Evolutionary conservation across 495 filamentous ascomycete species (phyloP).

Genomic region (Lineolata rhizophorae): DNA sequence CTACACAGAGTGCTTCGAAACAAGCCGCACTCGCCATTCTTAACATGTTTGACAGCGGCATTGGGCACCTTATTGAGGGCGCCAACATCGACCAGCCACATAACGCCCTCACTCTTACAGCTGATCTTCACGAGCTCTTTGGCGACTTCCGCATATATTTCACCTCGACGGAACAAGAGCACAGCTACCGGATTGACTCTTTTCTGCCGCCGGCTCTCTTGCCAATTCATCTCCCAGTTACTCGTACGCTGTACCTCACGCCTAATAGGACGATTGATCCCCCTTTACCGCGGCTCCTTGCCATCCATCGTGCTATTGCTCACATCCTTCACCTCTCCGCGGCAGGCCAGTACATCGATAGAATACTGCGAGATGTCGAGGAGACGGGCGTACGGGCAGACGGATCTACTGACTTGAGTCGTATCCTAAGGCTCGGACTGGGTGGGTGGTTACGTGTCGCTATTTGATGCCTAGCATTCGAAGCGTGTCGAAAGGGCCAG

Average conservation of each 20-base stretch:
- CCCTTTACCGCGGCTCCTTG: constrained; percentile 15
- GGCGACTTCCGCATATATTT: neutral
- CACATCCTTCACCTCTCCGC: constrained; percentile 18
- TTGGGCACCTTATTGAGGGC: neutral
- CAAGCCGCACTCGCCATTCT: neutral
- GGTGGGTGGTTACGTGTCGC: too few relatives aligned
- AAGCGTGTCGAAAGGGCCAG: too few relatives aligned
- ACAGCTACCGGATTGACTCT: neutral
- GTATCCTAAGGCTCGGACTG: too few relatives aligned
- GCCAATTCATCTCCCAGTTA: neutral
- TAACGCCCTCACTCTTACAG: neutral
- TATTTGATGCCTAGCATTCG: too few relatives aligned
- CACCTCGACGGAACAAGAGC: neutral
- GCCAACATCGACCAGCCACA: neutral
- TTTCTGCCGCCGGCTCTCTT: neutral
- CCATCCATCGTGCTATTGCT: constrained; percentile 17
- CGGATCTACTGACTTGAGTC: too few relatives aligned
- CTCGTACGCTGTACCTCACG: neutral
- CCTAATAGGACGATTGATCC: constrained; percentile 13
- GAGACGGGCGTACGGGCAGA: too few relatives aligned
- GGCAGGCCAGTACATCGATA: constrained; percentile 18
- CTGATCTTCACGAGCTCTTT: neutral
- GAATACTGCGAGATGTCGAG: constrained; percentile 15
- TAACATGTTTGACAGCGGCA: neutral
- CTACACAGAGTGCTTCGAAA: neutral